phyloP scores from a whole-genome alignment of 768 basidiomycete genomes.

The Lactarius hengduanensis region DNA sequence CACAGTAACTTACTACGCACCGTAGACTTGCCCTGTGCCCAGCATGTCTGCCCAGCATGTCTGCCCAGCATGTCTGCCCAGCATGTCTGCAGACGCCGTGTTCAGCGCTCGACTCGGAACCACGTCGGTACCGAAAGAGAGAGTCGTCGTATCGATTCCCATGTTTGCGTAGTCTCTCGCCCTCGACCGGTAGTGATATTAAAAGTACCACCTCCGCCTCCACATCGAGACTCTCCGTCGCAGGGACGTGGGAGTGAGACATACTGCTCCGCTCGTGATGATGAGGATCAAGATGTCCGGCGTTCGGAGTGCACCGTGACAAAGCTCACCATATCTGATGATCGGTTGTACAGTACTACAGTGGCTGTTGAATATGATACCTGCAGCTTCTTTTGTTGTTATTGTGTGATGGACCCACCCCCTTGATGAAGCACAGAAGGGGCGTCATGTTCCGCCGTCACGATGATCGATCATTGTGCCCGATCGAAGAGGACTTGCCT shows the following conservation, averaged over 20 bases:
- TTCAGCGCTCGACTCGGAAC: constrained; percentile 38
- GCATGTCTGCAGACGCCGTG: constrained; percentile 41
- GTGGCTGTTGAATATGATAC: background rate
- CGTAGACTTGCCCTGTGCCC: constrained; percentile 1
- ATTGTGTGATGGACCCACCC: background rate
- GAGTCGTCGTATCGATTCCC: constrained; percentile 34
- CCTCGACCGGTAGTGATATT: background rate
- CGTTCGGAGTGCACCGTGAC: constrained; percentile 46
- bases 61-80: too few relatives aligned
- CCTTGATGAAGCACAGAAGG: constrained; percentile 7
- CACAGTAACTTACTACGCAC: constrained; percentile 1
- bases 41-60: constrained; percentile 18
- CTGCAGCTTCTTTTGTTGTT: too few relatives aligned
- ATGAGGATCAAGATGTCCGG: constrained; percentile 54
- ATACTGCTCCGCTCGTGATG: constrained; percentile 42
- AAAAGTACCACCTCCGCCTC: background rate
- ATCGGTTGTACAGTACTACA: background rate
- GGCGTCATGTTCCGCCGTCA: constrained; percentile 12
- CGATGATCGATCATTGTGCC: constrained; percentile 21
- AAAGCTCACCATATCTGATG: background rate
- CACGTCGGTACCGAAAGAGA: constrained; percentile 46
- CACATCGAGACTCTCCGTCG: background rate
- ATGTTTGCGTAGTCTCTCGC: constrained; percentile 41
- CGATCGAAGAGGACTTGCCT: constrained; percentile 20
- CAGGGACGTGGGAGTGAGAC: constrained; percentile 45